Evolutionary conservation across 1,284 basidiomycete genomes (phyloP), one percentile per base, ranked within the genome.

Genomic region (Phaffia rhodozyma): DNA sequence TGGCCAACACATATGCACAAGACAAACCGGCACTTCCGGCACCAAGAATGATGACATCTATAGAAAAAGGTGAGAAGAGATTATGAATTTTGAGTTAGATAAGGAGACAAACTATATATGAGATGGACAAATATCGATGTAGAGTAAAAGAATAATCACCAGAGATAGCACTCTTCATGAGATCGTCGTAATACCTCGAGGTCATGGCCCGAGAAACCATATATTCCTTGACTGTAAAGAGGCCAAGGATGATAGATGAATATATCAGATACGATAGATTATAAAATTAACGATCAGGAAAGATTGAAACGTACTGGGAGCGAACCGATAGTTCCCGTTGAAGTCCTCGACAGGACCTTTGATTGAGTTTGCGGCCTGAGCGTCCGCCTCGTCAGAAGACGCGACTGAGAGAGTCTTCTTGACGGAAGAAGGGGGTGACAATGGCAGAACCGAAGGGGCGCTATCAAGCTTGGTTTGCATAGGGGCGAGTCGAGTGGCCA

Each of bases 141-240:
- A 53, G 11, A 16, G 21, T 34, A 34, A 34, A 34, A 43, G 27
- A 3, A 25, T 27, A 48, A 53, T 50, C 25, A 65, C 29, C 30
- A 60, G 52, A 51, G 50, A 64, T 32, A 50, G 52, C 63, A 18
- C 56, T 38, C 48, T 66, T 55, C 58, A 66, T 61, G 49, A 70
- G 54, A 58, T 70, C 71, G 51, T 70, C 63, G 38, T 69, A 78
- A 67, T 68, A 86, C 82, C 86, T 76, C 75, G 83, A 85, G 71
- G 86, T 86, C 86, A 88, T 89, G 54, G 86, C 86, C 51, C 86
- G 78, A 34, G 85, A 84, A 5, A 88, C 86, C 69, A 87, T 82
- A 5, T 85, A 82, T 75, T 88, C 87, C 72, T 67, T 60, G 50
- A 58, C 23, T 25, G 57, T 34, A 4, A 47, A 50, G 48, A 52